These are phyloP conservation scores for carrot (Daucus carota) DNA, from an alignment of 129 eudicot genomes.

Conservation along the genomic window DH1_v3.0 NC_030381.2:51749501-51750000, in stretches of 20 bases:
- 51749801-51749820: slow-evolving; percentile 10
- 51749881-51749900: slow-evolving; percentile 42
- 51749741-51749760: slow-evolving; percentile 55
- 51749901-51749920: slow-evolving; percentile 27
- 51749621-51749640: slow-evolving; percentile 28
- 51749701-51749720: slow-evolving; percentile 49
- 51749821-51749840: slow-evolving; percentile 28
- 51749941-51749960: slow-evolving; percentile 38
- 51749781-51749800: slow-evolving; percentile 21
- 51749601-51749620: slow-evolving; percentile 37
- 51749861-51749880: slow-evolving; percentile 61
- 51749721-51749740: slow-evolving; percentile 51
- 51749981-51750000: slow-evolving; percentile 45
- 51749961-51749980: slow-evolving; percentile 25
- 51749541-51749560: slow-evolving; percentile 57
- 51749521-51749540: slow-evolving; percentile 43
- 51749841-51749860: slow-evolving; percentile 55
- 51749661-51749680: slow-evolving; percentile 62
- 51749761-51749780: slow-evolving; percentile 46
- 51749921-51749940: slow-evolving; percentile 28
- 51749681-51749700: slow-evolving; percentile 48
- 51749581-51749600: slow-evolving; percentile 38
- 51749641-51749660: slow-evolving; percentile 47
- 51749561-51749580: slow-evolving; percentile 54
- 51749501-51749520: slow-evolving; percentile 32